Evolutionary conservation across 306 rosid genomes (phyloP).

Genomic region (Myrica gale): DNA sequence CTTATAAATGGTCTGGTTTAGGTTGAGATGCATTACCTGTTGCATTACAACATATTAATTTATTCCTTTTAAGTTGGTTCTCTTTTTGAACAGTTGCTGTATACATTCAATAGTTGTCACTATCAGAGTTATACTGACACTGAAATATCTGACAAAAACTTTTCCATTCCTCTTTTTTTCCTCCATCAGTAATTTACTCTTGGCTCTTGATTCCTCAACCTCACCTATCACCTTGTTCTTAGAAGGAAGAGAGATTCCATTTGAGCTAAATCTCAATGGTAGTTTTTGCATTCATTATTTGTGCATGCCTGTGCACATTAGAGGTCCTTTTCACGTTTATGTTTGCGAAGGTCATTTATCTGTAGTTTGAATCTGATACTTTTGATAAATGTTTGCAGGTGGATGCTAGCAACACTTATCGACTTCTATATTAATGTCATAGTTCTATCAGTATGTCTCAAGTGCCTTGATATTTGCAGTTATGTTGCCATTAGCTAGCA

Average conservation of each 20-base stretch:
- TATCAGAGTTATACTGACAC: background rate
- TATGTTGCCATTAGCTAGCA: slow-evolving; percentile 14
- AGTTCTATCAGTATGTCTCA: slow-evolving; percentile 64
- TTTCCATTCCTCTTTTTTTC: background rate
- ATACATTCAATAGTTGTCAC: background rate
- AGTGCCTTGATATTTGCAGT: slow-evolving; percentile 20
- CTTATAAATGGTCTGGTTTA: background rate
- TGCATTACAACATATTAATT: background rate
- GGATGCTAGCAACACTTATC: slow-evolving; percentile 69
- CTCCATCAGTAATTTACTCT: background rate
- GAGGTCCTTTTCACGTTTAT: slow-evolving; percentile 19
- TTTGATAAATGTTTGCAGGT: slow-evolving; percentile 54
- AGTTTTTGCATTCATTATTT: slow-evolving; percentile 11
- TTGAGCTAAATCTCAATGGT: background rate
- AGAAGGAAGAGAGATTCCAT: background rate
- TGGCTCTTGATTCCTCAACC: background rate
- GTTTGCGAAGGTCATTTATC: slow-evolving; percentile 20
- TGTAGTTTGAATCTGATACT: slow-evolving; percentile 19
- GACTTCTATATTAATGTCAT: slow-evolving; percentile 80
- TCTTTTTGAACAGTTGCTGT: background rate
- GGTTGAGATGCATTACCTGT: background rate
- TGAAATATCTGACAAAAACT: background rate
- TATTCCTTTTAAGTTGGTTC: background rate
- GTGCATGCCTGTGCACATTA: slow-evolving; percentile 7
- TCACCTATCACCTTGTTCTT: background rate